Evolutionary conservation across 2,329 filamentous ascomycete genomes (phyloP), one percentile per base, ranked within the genome.

Genomic region (Piedraia hortae): DNA sequence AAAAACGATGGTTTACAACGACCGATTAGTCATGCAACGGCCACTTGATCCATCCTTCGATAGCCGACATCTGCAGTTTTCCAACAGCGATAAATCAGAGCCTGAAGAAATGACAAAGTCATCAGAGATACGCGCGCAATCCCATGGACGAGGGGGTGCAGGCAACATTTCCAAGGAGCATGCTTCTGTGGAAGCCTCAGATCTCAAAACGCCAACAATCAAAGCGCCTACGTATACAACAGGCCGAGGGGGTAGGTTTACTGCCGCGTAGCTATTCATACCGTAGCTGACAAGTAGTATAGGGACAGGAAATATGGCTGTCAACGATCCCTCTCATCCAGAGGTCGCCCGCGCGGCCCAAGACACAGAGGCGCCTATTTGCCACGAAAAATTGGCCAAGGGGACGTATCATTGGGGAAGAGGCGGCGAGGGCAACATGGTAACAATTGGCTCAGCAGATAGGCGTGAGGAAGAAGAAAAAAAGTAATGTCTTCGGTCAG

Each of bases 1-100:
- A n/a, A n/a, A n/a, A n/a, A n/a, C n/a, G n/a, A n/a, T n/a, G n/a
- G n/a, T n/a, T n/a, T n/a, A n/a, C n/a, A n/a, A n/a, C n/a, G n/a
- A n/a, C n/a, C n/a, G n/a, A n/a, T n/a, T n/a, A n/a, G n/a, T n/a
- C n/a, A n/a, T n/a, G n/a, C n/a, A n/a, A n/a, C n/a, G n/a, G n/a
- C n/a, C n/a, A n/a, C n/a, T n/a, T n/a, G n/a, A n/a, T n/a, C n/a
- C n/a, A n/a, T n/a, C n/a, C n/a, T n/a, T n/a, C n/a, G n/a, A n/a
- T n/a, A n/a, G n/a, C n/a, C n/a, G n/a, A n/a, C n/a, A n/a, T n/a
- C n/a, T n/a, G n/a, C n/a, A n/a, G n/a, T n/a, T n/a, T n/a, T n/a
- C n/a, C n/a, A n/a, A n/a, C n/a, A n/a, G n/a, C n/a, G n/a, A 97
- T 80, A 42, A 97, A 90, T 50, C 89, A 91, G 29, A 97, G 61